Evolutionary conservation across 73 alveolate genomes (phyloP).

Genomic region (Paramecium sexaurelia): DNA sequence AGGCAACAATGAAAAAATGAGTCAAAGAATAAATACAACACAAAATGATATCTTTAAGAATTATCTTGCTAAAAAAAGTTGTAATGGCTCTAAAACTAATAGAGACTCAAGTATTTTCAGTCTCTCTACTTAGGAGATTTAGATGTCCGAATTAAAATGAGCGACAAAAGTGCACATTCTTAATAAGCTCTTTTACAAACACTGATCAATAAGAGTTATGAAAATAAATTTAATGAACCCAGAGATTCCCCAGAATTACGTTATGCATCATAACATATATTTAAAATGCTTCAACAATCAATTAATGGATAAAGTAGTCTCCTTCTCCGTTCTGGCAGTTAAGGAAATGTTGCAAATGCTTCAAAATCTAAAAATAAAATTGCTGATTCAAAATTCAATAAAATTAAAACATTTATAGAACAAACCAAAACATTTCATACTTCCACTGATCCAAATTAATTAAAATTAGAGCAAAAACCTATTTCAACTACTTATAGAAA

Average conservation of each 20-base stretch:
- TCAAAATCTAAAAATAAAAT: neutral
- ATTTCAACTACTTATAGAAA: neutral
- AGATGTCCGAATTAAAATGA: slow-evolving; percentile 20
- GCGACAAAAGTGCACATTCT: slow-evolving; percentile 19
- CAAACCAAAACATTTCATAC: neutral
- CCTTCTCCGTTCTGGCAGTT: slow-evolving; percentile 1
- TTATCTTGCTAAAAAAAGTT: neutral
- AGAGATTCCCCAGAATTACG: neutral
- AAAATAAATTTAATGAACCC: neutral
- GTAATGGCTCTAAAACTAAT: slow-evolving; percentile 17
- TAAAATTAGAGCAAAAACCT: neutral
- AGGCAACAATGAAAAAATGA: neutral
- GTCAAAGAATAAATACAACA: neutral
- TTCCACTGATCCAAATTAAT: neutral
- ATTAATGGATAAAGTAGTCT: neutral
- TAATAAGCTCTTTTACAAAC: neutral
- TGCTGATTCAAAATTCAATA: neutral
- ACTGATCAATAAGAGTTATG: neutral
- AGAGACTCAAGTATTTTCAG: slow-evolving; percentile 27
- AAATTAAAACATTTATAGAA: neutral
- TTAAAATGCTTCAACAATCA: neutral
- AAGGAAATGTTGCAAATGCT: neutral
- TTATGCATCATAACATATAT: neutral
- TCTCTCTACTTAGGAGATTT: slow-evolving; percentile 32
- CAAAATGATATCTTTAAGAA: slow-evolving; percentile 4